Evolutionary conservation across 257 asterid species (phyloP).

Genomic region (Forsythia viridissima): DNA sequence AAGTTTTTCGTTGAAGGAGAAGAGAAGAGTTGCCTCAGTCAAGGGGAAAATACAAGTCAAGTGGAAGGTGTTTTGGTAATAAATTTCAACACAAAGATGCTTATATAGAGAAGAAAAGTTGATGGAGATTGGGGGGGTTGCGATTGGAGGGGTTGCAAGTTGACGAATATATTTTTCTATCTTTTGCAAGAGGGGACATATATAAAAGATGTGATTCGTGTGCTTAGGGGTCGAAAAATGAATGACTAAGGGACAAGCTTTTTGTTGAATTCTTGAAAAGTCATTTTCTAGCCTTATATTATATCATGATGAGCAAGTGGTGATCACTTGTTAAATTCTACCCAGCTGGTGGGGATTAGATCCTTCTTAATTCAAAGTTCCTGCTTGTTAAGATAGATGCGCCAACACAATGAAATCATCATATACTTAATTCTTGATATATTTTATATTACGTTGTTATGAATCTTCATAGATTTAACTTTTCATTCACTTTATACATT

Average conservation of each 20-base stretch:
- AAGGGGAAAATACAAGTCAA: slow-evolving; percentile 31
- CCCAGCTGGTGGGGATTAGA: slow-evolving; percentile 66
- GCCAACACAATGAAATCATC: slow-evolving; percentile 31
- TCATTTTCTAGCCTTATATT: slow-evolving; percentile 42
- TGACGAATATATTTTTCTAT: slow-evolving; percentile 32
- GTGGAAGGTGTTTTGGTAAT: slow-evolving; percentile 36
- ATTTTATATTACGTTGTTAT: too few relatives aligned
- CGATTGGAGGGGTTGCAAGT: slow-evolving; percentile 23
- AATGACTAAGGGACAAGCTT: slow-evolving; percentile 14
- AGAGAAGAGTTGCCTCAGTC: slow-evolving; percentile 19
- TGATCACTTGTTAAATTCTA: slow-evolving; percentile 30
- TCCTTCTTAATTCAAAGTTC: slow-evolving; percentile 42
- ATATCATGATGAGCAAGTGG: slow-evolving; percentile 51
- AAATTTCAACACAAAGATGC: slow-evolving; percentile 24
- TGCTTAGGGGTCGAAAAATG: slow-evolving; percentile 13
- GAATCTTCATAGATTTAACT: too few relatives aligned
- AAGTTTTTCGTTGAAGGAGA: neutral
- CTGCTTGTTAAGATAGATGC: slow-evolving; percentile 45
- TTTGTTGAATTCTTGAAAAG: slow-evolving; percentile 33
- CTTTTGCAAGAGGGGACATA: neutral
- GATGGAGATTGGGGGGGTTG: slow-evolving; percentile 13
- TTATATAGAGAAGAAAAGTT: slow-evolving; percentile 43
- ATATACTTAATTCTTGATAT: neutral
- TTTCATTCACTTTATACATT: neutral
- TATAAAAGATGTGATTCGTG: slow-evolving; percentile 35